Percentiles rank a stretch among this genome's conserved stretches.
Evolutionary conservation across 768 basidiomycete species (phyloP).

Genomic region (Macrolepiota albuminosa): DNA sequence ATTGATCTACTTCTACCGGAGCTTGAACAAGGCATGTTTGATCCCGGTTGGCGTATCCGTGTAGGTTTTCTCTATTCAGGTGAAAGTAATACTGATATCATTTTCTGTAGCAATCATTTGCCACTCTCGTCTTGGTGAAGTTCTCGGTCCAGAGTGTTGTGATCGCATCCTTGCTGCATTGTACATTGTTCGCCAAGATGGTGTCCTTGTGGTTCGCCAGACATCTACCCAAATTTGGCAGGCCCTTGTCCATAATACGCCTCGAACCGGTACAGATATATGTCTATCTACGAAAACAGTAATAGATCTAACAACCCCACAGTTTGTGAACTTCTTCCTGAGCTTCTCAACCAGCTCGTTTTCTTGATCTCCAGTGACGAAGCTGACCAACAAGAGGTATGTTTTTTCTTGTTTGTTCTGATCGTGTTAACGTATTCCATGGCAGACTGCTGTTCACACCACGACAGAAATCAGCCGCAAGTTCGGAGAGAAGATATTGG

Average conservation of each 20-base stretch:
- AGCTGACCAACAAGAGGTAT: constrained; percentile 86
- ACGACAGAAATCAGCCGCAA: constrained; percentile 89
- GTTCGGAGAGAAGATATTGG: constrained; percentile 88
- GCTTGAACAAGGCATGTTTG: constrained; percentile 93
- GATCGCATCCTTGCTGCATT: constrained; percentile 89
- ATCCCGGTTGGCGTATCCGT: constrained; percentile 91
- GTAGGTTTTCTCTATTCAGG: constrained; percentile 35
- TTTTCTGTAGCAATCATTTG: constrained; percentile 77
- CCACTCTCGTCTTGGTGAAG: constrained; percentile 90
- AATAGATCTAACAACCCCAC: not conserved
- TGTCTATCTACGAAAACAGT: not conserved
- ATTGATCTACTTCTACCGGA: constrained; percentile 93
- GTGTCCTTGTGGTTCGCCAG: constrained; percentile 83
- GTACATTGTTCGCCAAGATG: constrained; percentile 91
- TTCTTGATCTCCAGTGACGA: constrained; percentile 73
- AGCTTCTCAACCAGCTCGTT: constrained; percentile 76
- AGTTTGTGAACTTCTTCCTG: constrained; percentile 89
- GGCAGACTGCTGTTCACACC: constrained; percentile 85
- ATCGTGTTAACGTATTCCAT: constrained; percentile 2
- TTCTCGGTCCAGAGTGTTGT: constrained; percentile 82
- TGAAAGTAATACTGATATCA: constrained; percentile 7
- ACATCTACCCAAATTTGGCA: constrained; percentile 97
- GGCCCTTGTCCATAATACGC: constrained; percentile 92
- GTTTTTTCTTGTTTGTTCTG: not conserved
- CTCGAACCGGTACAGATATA: constrained; percentile 63